Conservation (phyloP, 1,284 basidiomycete species). For the Cryptococcus maquisensis region DNA sequence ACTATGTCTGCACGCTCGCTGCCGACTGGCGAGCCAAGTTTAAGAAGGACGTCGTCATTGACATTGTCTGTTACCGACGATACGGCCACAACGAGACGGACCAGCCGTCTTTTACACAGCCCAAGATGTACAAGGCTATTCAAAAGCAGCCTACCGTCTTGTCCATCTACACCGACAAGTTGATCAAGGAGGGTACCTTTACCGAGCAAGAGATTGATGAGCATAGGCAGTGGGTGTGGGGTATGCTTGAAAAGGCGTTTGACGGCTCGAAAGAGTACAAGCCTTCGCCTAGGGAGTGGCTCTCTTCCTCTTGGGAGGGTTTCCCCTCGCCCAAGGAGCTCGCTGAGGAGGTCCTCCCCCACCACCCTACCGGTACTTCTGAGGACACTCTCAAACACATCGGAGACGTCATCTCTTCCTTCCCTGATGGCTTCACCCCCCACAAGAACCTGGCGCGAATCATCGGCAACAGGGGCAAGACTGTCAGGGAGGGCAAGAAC, state of each 20-base stretch:
- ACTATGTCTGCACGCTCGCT: conserved; percentile 95
- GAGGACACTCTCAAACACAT: conserved; percentile 75
- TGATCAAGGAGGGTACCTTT: conserved; percentile 89
- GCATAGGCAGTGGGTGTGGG: conserved; percentile 99
- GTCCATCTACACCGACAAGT: conserved; percentile 84
- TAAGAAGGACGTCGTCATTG: conserved; percentile 98
- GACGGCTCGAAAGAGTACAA: conserved; percentile 90
- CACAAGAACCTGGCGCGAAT: conserved; percentile 96
- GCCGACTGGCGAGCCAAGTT: conserved; percentile 98
- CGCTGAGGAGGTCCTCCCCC: conserved; percentile 85
- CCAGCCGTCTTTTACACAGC: conserved; percentile 98
- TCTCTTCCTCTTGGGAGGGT: conserved; percentile 95
- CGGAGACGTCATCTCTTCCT: conserved; percentile 79
- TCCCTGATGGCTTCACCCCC: conserved; percentile 78
- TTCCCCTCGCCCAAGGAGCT: conserved; percentile 97
- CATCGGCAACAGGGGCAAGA: conserved; percentile 78
- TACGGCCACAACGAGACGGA: conserved; percentile 99
- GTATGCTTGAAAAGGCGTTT: conserved; percentile 92
- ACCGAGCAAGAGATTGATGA: conserved; percentile 95
- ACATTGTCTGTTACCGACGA: conserved; percentile 98
- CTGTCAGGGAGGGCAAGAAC: conserved; percentile 80
- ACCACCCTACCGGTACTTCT: conserved; percentile 77
- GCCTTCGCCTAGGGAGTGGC: conserved; percentile 90
- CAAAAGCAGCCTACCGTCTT: conserved; percentile 89
- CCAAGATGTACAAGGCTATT: conserved; percentile 97